Percentiles rank a stretch among this genome's conserved stretches.
These are phyloP conservation scores for Haplographium delicatum DNA, from an alignment of 495 filamentous ascomycete species.

Conservation along the genomic window DNA sequence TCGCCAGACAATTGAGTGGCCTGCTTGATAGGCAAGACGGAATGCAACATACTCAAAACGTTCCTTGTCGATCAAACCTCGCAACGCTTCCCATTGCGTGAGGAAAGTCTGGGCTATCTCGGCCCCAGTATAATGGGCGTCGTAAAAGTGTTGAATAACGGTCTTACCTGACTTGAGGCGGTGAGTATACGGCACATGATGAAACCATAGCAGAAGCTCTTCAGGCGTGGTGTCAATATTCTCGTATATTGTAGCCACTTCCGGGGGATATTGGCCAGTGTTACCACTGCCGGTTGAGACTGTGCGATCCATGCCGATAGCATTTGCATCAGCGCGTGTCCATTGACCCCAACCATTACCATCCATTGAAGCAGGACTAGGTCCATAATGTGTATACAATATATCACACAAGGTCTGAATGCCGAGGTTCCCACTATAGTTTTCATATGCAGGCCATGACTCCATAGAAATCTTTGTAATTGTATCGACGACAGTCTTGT, in stretches of 20 bases:
- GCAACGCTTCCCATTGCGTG: slow-evolving; percentile 45
- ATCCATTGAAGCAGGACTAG: slow-evolving; percentile 61
- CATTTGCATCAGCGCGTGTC: slow-evolving; percentile 54
- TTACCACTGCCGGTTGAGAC: slow-evolving; percentile 59
- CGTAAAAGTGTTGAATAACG: slow-evolving; percentile 73
- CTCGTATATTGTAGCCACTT: slow-evolving; percentile 53
- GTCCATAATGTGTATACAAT: slow-evolving; percentile 59
- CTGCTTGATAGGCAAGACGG: slow-evolving; percentile 58
- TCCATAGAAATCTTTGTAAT: slow-evolving; percentile 61
- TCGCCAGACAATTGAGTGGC: slow-evolving; percentile 65
- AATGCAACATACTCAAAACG: slow-evolving; percentile 54
- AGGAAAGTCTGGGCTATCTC: slow-evolving; percentile 54
- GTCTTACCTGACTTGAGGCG: slow-evolving; percentile 58
- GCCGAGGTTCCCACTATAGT: slow-evolving; percentile 68
- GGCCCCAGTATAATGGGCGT: slow-evolving; percentile 61
- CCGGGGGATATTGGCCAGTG: slow-evolving; percentile 59
- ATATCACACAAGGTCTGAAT: slow-evolving; percentile 68
- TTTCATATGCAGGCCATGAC: slow-evolving; percentile 67
- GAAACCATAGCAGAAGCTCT: slow-evolving; percentile 68
- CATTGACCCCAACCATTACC: slow-evolving; percentile 68
- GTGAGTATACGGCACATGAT: slow-evolving; percentile 67
- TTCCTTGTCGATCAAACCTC: slow-evolving; percentile 53
- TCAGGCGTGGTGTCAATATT: slow-evolving; percentile 61
- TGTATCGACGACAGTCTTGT: slow-evolving; percentile 47
- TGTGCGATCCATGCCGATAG: slow-evolving; percentile 72